These are phyloP conservation scores for Cordyceps tenuipes DNA, from an alignment of 2,329 filamentous ascomycete genomes.

Conservation along the genomic window DNA sequence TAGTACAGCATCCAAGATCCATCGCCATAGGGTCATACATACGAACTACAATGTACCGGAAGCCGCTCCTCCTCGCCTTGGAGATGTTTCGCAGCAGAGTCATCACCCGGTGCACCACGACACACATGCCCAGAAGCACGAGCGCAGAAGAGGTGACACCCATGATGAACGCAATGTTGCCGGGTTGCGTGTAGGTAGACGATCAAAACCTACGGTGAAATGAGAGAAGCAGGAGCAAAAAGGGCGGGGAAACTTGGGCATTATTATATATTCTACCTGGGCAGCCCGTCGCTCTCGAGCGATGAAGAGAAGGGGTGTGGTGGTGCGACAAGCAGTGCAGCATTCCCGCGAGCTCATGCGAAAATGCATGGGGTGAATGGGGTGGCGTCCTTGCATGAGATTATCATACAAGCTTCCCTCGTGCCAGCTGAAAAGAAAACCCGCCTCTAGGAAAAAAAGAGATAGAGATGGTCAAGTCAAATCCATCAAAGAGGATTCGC, in stretches of 20 bases:
- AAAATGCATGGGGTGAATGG: too few relatives aligned
- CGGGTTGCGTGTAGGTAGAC: background rate
- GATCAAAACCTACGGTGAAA: background rate
- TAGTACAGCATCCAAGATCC: background rate
- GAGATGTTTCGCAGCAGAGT: conserved; percentile 38
- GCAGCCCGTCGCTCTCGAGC: too few relatives aligned
- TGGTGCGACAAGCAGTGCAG: too few relatives aligned
- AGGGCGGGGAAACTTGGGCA: background rate
- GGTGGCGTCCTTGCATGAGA: too few relatives aligned
- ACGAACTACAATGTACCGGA: conserved; percentile 48
- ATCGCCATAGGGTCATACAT: conserved; percentile 21
- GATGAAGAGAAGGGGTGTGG: too few relatives aligned
- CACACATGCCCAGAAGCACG: conserved; percentile 24
- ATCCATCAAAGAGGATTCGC: too few relatives aligned
- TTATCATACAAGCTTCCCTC: too few relatives aligned
- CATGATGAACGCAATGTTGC: background rate
- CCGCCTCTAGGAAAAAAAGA: too few relatives aligned
- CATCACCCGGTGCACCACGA: conserved; percentile 22
- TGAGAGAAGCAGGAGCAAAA: background rate
- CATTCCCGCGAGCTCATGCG: too few relatives aligned
- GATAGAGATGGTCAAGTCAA: too few relatives aligned
- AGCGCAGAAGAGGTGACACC: background rate
- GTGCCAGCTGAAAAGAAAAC: too few relatives aligned
- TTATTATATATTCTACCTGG: too few relatives aligned
- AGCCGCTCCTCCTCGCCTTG: conserved; percentile 40